Conservation (phyloP, 75 land plant species). For the Selaginella tamariscina region DNA sequence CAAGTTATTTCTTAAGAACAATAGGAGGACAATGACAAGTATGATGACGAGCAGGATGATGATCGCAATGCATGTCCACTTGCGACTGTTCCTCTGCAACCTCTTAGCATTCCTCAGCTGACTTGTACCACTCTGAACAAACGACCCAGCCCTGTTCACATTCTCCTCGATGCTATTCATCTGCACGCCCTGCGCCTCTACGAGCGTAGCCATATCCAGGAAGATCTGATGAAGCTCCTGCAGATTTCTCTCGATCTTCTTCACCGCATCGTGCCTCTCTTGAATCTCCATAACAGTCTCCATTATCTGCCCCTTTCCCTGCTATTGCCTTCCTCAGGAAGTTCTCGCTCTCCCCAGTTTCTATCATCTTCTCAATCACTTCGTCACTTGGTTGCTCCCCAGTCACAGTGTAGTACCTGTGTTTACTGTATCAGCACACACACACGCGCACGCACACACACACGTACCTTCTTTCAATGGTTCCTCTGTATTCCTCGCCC, state of each 20-base stretch:
- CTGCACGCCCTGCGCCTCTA: constrained; percentile 77
- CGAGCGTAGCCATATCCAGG: constrained; percentile 86
- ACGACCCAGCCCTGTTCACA: constrained; percentile 41
- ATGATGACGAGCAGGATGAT: constrained; percentile 40
- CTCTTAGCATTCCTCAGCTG: constrained; percentile 46
- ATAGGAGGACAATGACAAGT: constrained; percentile 34
- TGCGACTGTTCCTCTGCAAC: constrained; percentile 50
- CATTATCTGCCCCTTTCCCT: constrained; percentile 55
- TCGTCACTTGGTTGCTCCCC: constrained; percentile 59
- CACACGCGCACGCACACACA: neutral
- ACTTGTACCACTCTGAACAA: constrained; percentile 42
- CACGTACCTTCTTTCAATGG: constrained; percentile 43
- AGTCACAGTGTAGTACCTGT: constrained; percentile 60
- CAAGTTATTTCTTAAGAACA: too few relatives aligned
- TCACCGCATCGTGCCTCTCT: constrained; percentile 63
- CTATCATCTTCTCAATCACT: constrained; percentile 52
- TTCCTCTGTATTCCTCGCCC: constrained; percentile 57
- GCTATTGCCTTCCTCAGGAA: constrained; percentile 58
- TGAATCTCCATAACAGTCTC: constrained; percentile 75
- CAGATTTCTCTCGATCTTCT: constrained; percentile 72
- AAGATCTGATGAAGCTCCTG: constrained; percentile 81
- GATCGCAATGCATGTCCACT: constrained; percentile 61
- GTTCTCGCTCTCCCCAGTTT: constrained; percentile 56
- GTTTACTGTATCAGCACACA: neutral
- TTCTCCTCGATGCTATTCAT: constrained; percentile 68